These are phyloP conservation scores for Lactarius sp. DNA, from an alignment of 768 basidiomycete species.

Conservation along the genomic window DNA sequence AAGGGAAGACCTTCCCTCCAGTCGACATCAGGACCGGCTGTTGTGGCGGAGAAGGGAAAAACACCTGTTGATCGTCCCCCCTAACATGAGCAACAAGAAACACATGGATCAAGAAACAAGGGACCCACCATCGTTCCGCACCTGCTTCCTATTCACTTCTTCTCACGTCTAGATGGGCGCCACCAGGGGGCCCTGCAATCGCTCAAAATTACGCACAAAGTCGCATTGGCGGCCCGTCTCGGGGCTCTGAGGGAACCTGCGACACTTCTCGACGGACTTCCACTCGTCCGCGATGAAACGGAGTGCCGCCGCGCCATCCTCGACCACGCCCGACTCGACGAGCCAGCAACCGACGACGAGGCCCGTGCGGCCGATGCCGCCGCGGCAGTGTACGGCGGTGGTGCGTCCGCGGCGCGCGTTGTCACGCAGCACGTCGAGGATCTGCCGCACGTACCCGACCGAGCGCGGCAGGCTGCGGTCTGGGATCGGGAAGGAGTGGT, in stretches of 20 bases:
- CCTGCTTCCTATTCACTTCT: no score
- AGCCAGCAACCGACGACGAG: conserved; percentile 72
- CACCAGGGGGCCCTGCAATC: not conserved
- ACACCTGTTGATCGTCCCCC: not conserved
- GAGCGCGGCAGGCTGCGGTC: conserved; percentile 66
- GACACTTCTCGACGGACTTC: conserved; percentile 74
- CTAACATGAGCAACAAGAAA: not conserved
- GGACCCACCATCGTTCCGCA: not conserved
- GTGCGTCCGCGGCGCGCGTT: conserved; percentile 55
- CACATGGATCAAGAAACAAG: not conserved
- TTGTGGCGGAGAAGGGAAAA: not conserved
- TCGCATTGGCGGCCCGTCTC: conserved; percentile 78
- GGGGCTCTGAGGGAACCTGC: conserved; percentile 67
- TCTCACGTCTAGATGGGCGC: not conserved
- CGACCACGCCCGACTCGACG: conserved; percentile 57
- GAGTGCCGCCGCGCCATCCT: conserved; percentile 60
- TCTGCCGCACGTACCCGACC: conserved; percentile 50
- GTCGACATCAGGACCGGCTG: conserved; percentile 8
- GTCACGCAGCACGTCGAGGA: conserved; percentile 55
- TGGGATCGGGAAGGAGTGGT: conserved; percentile 74
- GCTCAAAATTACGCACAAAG: conserved; percentile 57
- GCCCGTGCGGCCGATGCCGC: conserved; percentile 67
- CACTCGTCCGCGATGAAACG: conserved; percentile 62
- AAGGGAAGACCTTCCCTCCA: not conserved
- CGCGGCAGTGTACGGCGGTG: conserved; percentile 73